Evolutionary conservation across 768 basidiomycete species (phyloP).

Genomic region (Phylloporus sp.): DNA sequence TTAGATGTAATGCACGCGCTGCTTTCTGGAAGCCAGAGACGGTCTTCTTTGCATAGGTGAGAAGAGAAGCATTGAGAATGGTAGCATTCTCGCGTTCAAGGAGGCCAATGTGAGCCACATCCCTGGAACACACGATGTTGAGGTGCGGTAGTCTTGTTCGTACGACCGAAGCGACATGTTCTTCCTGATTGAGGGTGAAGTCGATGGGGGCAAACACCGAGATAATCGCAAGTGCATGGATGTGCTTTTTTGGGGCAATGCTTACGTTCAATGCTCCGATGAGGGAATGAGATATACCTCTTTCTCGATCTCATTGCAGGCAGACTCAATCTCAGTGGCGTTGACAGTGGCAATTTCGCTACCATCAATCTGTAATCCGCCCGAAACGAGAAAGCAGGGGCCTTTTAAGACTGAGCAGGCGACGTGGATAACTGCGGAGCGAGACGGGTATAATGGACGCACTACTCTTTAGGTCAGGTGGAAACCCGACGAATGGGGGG

Average conservation of each 20-base stretch:
- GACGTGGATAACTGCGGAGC: neutral
- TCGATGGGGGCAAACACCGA: slow-evolving; percentile 51
- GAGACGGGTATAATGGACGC: slow-evolving; percentile 14
- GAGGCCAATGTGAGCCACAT: slow-evolving; percentile 56
- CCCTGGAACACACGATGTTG: slow-evolving; percentile 51
- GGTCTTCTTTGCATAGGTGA: slow-evolving; percentile 54
- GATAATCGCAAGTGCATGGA: slow-evolving; percentile 40
- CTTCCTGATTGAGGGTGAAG: slow-evolving; percentile 43
- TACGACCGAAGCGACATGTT: slow-evolving; percentile 41
- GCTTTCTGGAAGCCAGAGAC: slow-evolving; percentile 52
- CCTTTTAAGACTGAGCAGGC: slow-evolving; percentile 27
- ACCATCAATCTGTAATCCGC: slow-evolving; percentile 45
- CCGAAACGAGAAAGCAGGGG: slow-evolving; percentile 34
- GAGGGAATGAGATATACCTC: slow-evolving; percentile 16
- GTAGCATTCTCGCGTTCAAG: slow-evolving; percentile 65
- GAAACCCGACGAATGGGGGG: slow-evolving; percentile 56
- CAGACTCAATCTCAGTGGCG: slow-evolving; percentile 42
- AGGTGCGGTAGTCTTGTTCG: slow-evolving; percentile 36
- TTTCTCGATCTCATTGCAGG: slow-evolving; percentile 38
- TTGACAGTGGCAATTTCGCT: slow-evolving; percentile 41
- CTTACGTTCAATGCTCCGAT: slow-evolving; percentile 4
- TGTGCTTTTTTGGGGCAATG: slow-evolving; percentile 7
- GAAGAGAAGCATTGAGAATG: slow-evolving; percentile 63
- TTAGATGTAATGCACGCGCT: slow-evolving; percentile 42
- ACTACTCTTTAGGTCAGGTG: slow-evolving; percentile 30